Evolutionary conservation across 352 stramenopile species (phyloP), one percentile per base, ranked within the genome.

Genomic region (Pythium monospermum): DNA sequence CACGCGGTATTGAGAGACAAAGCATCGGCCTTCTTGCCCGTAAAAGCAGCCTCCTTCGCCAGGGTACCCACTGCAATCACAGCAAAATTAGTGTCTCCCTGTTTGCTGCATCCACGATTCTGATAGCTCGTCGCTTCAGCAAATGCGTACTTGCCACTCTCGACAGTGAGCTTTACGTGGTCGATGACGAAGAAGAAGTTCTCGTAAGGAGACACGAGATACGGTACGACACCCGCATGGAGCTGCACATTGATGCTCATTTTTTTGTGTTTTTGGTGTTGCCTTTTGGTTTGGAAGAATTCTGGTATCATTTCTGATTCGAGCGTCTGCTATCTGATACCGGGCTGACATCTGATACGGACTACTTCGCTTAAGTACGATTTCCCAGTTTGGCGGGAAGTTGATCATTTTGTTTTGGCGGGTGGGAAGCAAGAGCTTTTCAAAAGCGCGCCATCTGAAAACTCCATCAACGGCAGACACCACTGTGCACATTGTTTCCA

Each of bases 21-120:
- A 89, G 52, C 77, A 88, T 32, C 68, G 60, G 6, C 81, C 81
- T 61, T 81, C 57, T 23, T 76, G 68, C 18, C 81, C 72, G 51
- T 87, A 89, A 60, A 89, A 91, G 58, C 77, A 91, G 37, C 81
- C 77, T 46, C 81, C 81, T 58, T 89, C 69, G n/a, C 81, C 81
- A 21, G 81, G 81, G 57, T 91, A 91, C 6, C 81, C 77, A 63
- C 81, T 91, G 38, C 25, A 6, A 11, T 12, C 26, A 31, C 37
- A 32, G 6, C 15, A 4, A 12, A 50, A 16, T 19, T 16, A 36
- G 11, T 18, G 3, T 35, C 35, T n/a, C 22, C 4, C 10, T 16
- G 10, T 22, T 2, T 3, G 4, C 13, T 37, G 22, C 11, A 7
- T 22, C 21, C 4, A 47, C 6, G 10, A 35, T 18, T 6, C n/a